Evolutionary conservation across 1,139 yeast genomes (phyloP).

Genomic region (Wickerhamomyces sp.): DNA sequence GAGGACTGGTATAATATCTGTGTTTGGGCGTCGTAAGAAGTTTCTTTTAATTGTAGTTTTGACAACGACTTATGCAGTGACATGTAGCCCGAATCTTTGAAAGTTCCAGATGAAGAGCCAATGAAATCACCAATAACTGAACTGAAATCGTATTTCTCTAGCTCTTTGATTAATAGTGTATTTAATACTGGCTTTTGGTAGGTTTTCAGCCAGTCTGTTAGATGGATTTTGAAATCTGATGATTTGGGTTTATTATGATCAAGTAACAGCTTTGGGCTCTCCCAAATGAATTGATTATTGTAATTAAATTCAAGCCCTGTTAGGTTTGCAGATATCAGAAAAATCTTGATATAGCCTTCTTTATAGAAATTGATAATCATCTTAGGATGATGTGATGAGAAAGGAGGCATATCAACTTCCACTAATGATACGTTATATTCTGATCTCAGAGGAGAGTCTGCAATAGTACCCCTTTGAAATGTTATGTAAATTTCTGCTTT

Average conservation of each 20-base stretch:
- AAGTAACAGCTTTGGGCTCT: conserved; percentile 41
- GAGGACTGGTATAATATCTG: conserved; percentile 53
- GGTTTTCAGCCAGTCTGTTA: conserved; percentile 38
- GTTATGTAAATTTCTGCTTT: conserved; percentile 21
- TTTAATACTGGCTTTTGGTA: conserved; percentile 34
- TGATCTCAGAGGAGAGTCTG: conserved; percentile 6
- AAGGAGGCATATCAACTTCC: conserved; percentile 29
- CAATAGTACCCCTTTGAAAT: conserved; percentile 29
- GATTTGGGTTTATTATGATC: not conserved
- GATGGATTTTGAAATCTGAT: conserved; percentile 35
- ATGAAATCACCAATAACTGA: conserved; percentile 48
- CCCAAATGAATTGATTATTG: conserved; percentile 66
- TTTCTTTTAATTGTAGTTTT: conserved; percentile 31
- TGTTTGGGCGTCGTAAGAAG: conserved; percentile 16
- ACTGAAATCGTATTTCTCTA: conserved; percentile 40
- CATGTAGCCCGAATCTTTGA: conserved; percentile 44
- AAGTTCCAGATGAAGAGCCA: conserved; percentile 51
- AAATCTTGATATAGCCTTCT: conserved; percentile 42
- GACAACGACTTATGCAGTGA: conserved; percentile 41
- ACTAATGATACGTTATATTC: conserved; percentile 18
- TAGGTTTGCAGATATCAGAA: conserved; percentile 58
- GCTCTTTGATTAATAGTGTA: conserved; percentile 24
- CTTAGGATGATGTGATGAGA: conserved; percentile 58
- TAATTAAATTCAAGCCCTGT: conserved; percentile 49
- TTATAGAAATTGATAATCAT: conserved; percentile 54